Evolutionary conservation across 129 eudicot genomes (phyloP).

Genomic region (Chrysanthemum seticuspe): DNA sequence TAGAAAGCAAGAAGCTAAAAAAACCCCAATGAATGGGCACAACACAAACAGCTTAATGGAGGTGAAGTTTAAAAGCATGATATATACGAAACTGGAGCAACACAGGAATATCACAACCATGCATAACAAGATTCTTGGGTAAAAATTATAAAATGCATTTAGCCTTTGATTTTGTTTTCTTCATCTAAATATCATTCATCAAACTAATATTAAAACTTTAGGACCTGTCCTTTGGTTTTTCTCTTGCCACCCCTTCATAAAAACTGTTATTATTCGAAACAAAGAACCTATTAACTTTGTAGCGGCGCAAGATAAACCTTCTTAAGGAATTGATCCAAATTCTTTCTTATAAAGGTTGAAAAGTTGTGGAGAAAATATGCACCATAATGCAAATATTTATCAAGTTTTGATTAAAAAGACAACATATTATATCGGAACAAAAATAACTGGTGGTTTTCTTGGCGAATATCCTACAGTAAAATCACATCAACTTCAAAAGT

Average conservation of each 20-base stretch:
- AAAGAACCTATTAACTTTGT: not conserved
- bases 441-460: not conserved
- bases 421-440: constrained; percentile 4
- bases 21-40: not conserved
- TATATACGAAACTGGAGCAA: constrained; percentile 6
- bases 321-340: constrained; percentile 7
- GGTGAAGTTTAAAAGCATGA: constrained; percentile 7
- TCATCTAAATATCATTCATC: not conserved
- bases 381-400: constrained; percentile 3
- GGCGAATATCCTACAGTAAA: constrained; percentile 14
- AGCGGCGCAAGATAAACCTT: not conserved
- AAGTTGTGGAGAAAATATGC: not conserved
- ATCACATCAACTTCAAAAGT: constrained; percentile 12
- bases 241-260: constrained; percentile 12
- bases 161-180: constrained; percentile 4
- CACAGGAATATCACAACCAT: not conserved
- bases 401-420: not conserved
- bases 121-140: not conserved
- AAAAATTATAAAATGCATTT: not conserved
- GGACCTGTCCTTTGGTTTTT: not conserved
- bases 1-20: constrained; percentile 21
- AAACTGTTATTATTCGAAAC: not conserved
- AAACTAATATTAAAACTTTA: constrained; percentile 1
- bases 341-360: not conserved
- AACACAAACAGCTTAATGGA: not conserved